Conservation (phyloP, 805 yeast species). For the Cyberlindnera suaveolens region DNA sequence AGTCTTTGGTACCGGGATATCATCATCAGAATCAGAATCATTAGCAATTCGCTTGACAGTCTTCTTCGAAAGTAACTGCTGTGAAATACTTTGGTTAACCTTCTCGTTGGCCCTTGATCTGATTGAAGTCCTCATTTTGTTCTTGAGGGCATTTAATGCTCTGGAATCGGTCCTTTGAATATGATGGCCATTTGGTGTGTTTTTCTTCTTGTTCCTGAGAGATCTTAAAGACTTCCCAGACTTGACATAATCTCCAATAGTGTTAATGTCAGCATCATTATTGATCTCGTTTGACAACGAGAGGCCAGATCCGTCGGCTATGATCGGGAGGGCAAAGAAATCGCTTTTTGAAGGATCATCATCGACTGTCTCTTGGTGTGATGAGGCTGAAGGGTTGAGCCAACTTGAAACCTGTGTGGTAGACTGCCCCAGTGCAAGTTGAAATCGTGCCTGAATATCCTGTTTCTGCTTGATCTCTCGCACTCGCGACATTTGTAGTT, state of each 20-base stretch:
- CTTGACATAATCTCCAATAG: conserved; percentile 23
- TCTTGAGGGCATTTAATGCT: conserved; percentile 17
- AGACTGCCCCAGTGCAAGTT: conserved; percentile 16
- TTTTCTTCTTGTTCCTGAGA: conserved; percentile 17
- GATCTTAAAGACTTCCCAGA: conserved; percentile 22
- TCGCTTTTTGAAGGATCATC: conserved; percentile 11
- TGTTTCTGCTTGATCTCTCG: conserved; percentile 22
- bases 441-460: conserved; percentile 20
- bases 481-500: conserved; percentile 17
- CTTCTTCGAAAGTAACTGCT: conserved; percentile 2
- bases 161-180: background rate
- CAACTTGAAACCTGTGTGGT: conserved; percentile 15
- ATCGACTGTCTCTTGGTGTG: background rate
- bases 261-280: conserved; percentile 9
- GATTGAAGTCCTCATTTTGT: conserved; percentile 10
- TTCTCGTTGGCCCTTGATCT: background rate
- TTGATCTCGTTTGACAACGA: conserved; percentile 4
- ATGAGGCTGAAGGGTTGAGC: conserved; percentile 12
- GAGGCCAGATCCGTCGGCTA: conserved; percentile 18
- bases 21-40: conserved; percentile 15
- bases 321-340: conserved; percentile 21
- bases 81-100: background rate
- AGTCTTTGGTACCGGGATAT: conserved; percentile 17
- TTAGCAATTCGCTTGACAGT: background rate
- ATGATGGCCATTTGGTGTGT: conserved; percentile 8